These are phyloP conservation scores for Catunica adiposa DNA, from an alignment of 2,329 filamentous ascomycete genomes.

Conservation along the genomic window DNA sequence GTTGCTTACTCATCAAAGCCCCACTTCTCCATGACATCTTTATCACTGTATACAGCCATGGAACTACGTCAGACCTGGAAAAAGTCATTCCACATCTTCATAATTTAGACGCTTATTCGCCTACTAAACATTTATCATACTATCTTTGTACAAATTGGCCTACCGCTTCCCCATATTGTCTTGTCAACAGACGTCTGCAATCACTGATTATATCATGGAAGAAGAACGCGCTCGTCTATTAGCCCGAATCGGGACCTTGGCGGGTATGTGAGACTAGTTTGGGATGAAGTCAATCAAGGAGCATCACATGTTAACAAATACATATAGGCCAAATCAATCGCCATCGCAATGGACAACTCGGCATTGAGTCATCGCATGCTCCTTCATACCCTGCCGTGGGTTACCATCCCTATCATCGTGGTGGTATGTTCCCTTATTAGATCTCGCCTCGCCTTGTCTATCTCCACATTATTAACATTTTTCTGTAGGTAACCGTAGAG, in stretches of 20 bases:
- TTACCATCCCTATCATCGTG: slow-evolving; percentile 20
- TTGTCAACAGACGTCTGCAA: too few species aligned
- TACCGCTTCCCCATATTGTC: too few species aligned
- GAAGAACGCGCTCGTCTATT: slow-evolving; percentile 35
- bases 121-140: too few species aligned
- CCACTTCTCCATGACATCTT: neutral
- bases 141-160: too few species aligned
- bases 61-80: neutral
- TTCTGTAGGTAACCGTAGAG: too few species aligned
- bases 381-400: slow-evolving; percentile 3
- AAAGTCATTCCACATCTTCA: too few species aligned
- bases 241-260: slow-evolving; percentile 35
- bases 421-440: slow-evolving; percentile 23
- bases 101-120: too few species aligned
- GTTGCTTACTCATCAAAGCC: slow-evolving; percentile 1
- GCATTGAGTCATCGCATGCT: slow-evolving; percentile 13
- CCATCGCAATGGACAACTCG: slow-evolving; percentile 49
- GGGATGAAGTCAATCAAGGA: neutral
- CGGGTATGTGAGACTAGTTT: slow-evolving; percentile 24
- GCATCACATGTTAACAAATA: neutral
- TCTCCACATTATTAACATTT: too few species aligned
- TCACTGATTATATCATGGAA: slow-evolving; percentile 24
- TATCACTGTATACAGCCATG: neutral
- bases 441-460: neutral
- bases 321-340: slow-evolving; percentile 63